Percentiles rank a stretch among this genome's conserved stretches.
Conservation (phyloP, 192 early-diverging fungal species). For the Umbelopsis sp. region DNA sequence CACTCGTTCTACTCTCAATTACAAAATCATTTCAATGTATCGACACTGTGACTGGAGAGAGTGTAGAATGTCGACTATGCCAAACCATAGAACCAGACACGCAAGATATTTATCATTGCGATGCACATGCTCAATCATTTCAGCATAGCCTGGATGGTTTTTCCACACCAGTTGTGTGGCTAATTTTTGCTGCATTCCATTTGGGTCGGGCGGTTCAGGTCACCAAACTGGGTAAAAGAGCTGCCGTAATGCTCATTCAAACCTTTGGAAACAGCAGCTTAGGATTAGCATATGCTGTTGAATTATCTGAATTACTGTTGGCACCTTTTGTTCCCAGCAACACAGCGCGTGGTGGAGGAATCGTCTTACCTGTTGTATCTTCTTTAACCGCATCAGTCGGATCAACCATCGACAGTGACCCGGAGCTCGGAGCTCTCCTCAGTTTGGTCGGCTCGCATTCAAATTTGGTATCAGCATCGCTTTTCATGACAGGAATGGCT, state of each 20-base stretch:
- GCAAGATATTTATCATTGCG: slow-evolving; percentile 51
- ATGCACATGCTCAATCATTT: slow-evolving; percentile 60
- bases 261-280: slow-evolving; percentile 52
- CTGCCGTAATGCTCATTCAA: slow-evolving; percentile 57
- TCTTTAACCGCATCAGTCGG: slow-evolving; percentile 61
- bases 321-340: slow-evolving; percentile 74
- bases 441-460: slow-evolving; percentile 65
- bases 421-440: slow-evolving; percentile 56
- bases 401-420: slow-evolving; percentile 39
- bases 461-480: slow-evolving; percentile 71
- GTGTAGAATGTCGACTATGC: slow-evolving; percentile 57
- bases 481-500: slow-evolving; percentile 76
- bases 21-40: slow-evolving; percentile 62
- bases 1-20: slow-evolving; percentile 56
- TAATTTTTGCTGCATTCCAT: slow-evolving; percentile 77
- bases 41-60: slow-evolving; percentile 45
- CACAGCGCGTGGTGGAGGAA: slow-evolving; percentile 78
- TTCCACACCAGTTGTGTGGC: slow-evolving; percentile 64
- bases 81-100: slow-evolving; percentile 25
- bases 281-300: slow-evolving; percentile 60
- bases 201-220: slow-evolving; percentile 67
- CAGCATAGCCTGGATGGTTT: slow-evolving; percentile 63
- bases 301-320: slow-evolving; percentile 54
- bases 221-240: slow-evolving; percentile 63
- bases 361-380: slow-evolving; percentile 73